A percentile compares a stretch with the other conserved stretches of the same genome.
phyloP scores from a whole-genome alignment of 179 eudicot species.

The Patellifolia procumbens region DNA sequence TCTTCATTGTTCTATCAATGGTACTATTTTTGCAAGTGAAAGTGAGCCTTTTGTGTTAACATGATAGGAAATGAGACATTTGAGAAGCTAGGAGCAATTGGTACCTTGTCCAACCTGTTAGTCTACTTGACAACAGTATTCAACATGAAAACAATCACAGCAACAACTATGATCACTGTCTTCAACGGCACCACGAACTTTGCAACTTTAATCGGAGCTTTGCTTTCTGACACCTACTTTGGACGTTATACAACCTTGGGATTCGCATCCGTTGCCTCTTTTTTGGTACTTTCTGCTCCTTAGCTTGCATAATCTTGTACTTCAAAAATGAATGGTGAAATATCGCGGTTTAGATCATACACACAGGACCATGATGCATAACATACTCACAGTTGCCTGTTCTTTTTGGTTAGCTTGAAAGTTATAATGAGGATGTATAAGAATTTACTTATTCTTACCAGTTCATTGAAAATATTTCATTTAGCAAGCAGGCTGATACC shows the following conservation, averaged over 20 bases:
- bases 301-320: neutral
- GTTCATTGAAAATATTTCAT: neutral
- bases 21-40: too few species aligned
- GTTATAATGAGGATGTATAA: neutral
- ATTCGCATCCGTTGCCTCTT: slow-evolving; percentile 38
- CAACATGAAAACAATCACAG: slow-evolving; percentile 48
- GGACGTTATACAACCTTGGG: slow-evolving; percentile 51
- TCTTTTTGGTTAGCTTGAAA: too few species aligned
- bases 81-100: slow-evolving; percentile 54
- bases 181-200: slow-evolving; percentile 47
- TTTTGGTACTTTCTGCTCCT: slow-evolving; percentile 28
- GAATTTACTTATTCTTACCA: neutral
- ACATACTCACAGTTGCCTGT: too few species aligned
- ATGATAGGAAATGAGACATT: slow-evolving; percentile 49
- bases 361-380: too few species aligned
- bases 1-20: neutral
- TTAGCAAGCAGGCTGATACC: neutral
- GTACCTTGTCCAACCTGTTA: slow-evolving; percentile 45
- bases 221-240: slow-evolving; percentile 48
- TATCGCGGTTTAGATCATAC: neutral
- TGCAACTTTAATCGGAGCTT: slow-evolving; percentile 51
- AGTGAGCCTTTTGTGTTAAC: neutral
- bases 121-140: slow-evolving; percentile 43
- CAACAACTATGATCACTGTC: slow-evolving; percentile 42
- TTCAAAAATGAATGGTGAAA: too few species aligned